phyloP scores from a whole-genome alignment of 179 eudicot genomes.

The Vitellaria paradoxa region DNA sequence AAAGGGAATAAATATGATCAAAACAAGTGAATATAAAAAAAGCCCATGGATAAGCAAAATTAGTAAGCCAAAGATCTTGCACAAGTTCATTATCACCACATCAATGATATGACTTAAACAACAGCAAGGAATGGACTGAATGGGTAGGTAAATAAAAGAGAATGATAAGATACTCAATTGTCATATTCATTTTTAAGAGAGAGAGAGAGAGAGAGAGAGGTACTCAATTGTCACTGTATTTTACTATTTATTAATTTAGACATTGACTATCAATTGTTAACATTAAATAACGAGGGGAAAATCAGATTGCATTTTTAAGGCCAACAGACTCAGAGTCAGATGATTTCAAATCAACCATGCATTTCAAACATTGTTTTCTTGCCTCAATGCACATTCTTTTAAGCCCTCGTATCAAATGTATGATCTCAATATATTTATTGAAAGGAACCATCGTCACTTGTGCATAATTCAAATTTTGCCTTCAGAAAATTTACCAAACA shows the following conservation, averaged over 20 bases:
- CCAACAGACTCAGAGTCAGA: neutral
- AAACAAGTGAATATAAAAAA: neutral
- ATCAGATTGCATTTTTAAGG: neutral
- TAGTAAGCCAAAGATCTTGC: neutral
- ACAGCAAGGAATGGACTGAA: neutral
- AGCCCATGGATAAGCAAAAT: neutral
- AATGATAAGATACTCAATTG: too few relatives aligned
- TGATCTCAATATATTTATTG: too few relatives aligned
- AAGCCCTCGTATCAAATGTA: neutral
- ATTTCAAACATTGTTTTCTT: neutral
- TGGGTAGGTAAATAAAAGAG: neutral
- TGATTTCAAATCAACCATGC: neutral
- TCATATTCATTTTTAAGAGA: too few relatives aligned
- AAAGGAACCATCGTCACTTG: neutral
- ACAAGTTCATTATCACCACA: slow-evolving; percentile 6
- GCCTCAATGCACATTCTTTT: neutral
- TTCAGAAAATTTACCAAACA: neutral
- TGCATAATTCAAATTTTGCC: neutral
- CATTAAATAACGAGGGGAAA: neutral
- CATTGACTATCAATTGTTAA: neutral
- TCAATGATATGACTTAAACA: neutral
- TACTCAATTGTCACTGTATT: too few relatives aligned
- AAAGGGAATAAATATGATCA: slow-evolving; percentile 1
- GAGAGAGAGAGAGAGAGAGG: too few relatives aligned
- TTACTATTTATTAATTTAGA: too few relatives aligned